A percentile compares a stretch with the other conserved stretches of the same genome.
Evolutionary conservation across 2,329 filamentous ascomycete genomes (phyloP).

Genomic region (Penicillium sp.): DNA sequence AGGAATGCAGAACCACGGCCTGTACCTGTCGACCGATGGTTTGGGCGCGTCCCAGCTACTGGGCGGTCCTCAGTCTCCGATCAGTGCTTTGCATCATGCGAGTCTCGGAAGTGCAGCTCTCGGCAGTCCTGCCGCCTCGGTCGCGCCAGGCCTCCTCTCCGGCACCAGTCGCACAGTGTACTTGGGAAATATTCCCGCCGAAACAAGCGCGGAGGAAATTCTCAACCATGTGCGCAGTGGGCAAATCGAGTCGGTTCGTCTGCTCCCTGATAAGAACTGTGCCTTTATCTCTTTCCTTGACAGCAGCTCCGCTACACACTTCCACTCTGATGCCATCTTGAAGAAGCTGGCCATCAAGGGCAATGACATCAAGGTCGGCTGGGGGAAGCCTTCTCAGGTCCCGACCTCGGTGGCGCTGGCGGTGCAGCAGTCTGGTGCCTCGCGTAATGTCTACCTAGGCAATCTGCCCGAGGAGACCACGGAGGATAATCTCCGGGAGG

Average conservation of each 20-base stretch:
- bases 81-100: constrained; percentile 64
- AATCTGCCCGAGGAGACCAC: constrained; percentile 87
- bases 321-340: constrained; percentile 98
- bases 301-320: constrained; percentile 95
- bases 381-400: constrained; percentile 98
- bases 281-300: constrained; percentile 99
- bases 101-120: constrained; percentile 63
- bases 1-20: constrained; percentile 69
- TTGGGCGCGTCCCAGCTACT: constrained; percentile 79
- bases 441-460: constrained; percentile 94
- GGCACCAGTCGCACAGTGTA: constrained; percentile 97
- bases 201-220: constrained; percentile 96
- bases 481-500: constrained; percentile 91
- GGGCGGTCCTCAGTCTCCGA: constrained; percentile 84
- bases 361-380: constrained; percentile 99
- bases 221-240: constrained; percentile 94
- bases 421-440: constrained; percentile 95
- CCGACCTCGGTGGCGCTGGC: constrained; percentile 96
- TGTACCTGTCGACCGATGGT: constrained; percentile 86
- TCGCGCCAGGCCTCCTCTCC: constrained; percentile 78
- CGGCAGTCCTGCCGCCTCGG: constrained; percentile 70
- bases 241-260: constrained; percentile 97
- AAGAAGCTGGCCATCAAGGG: constrained; percentile 99
- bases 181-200: constrained; percentile 95
- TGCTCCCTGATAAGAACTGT: constrained; percentile 98